phyloP scores from a whole-genome alignment of 768 basidiomycete genomes.

The Boletus rubropictus region DNA sequence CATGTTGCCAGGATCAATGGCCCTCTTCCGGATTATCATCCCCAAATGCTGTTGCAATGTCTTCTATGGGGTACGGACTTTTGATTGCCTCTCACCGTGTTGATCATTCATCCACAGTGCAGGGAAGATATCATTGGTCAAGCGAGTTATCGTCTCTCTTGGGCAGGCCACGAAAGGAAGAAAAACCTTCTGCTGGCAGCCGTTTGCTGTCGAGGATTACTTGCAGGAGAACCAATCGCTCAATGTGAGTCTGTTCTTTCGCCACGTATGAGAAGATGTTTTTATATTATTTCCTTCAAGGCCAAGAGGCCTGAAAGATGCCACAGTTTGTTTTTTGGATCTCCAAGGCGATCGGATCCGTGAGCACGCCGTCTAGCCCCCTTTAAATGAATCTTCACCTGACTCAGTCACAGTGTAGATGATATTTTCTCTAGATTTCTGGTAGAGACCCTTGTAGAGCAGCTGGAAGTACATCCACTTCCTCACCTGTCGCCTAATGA shows the following conservation, averaged over 20 bases:
- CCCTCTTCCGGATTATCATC: constrained; percentile 87
- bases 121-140: constrained; percentile 86
- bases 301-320: constrained; percentile 27
- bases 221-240: constrained; percentile 16
- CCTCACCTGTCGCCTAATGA: constrained; percentile 75
- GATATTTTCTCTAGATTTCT: constrained; percentile 55
- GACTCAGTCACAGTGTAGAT: constrained; percentile 35
- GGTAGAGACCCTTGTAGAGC: constrained; percentile 56
- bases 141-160: constrained; percentile 70
- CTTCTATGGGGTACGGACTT: constrained; percentile 75
- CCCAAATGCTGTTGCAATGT: constrained; percentile 88
- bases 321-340: constrained; percentile 52
- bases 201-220: constrained; percentile 49
- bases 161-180: constrained; percentile 29
- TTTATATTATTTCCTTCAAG: constrained; percentile 7
- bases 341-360: constrained; percentile 39
- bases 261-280: not conserved
- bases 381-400: not conserved
- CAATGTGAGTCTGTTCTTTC: constrained; percentile 17
- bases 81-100: not conserved
- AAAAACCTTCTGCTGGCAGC: constrained; percentile 35
- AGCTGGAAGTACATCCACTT: constrained; percentile 56
- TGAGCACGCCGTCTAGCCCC: constrained; percentile 26
- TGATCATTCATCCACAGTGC: constrained; percentile 6
- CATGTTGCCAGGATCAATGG: constrained; percentile 79